Base-by-base conservation (phyloP, 305 asterid genomes). In the Galium porrigens region DNA sequence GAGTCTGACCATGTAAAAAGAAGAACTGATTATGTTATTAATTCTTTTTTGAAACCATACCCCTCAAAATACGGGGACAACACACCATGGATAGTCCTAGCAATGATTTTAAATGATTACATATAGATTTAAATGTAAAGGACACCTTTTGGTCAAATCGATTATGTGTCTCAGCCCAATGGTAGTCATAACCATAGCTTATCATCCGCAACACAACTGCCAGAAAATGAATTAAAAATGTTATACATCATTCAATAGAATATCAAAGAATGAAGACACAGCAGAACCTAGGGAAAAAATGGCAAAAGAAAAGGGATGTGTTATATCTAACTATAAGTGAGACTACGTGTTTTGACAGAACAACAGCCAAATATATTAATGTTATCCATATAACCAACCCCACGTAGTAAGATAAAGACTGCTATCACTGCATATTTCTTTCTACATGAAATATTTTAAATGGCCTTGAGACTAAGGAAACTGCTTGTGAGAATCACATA, bases 181-280 rank as follows among this genome's bases (percentile, higher is more conserved):
- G 96, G 77, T 89, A 94, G 78, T 94, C 99, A 80, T 75, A 81
- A 7, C 99, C 99, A 75, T 86, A 94, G 87, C 99, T 94, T 74
- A 94, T 83, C 99, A 94, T 94, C 42, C 99, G 95, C 79, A 94
- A 73, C 71, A 86, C 87, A 83, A 94, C 99, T 92, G 94, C 67
- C 74, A 75, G 77, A 62, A 57, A 61, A 54, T 15, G 56, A 71
- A 59, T 33, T 36, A 10, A 34, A 22, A 66, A 57, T 41, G 18
- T 8, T 56, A 44, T 15, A 15, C 7, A 46, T 29, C 5, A 64
- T 30, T 10, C 20, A 5, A 49, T 30, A 56, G 15, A 48, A 48
- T 34, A 30, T 12, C 7, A 27, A 17, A 62, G 51, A 25, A 42
- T 29, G 5, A 29, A 33, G 33, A 44, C 33, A 9, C 29, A 29